Evolutionary conservation across 148 eudicot species (phyloP).

Genomic region (Mesembryanthemum crystallinum): DNA sequence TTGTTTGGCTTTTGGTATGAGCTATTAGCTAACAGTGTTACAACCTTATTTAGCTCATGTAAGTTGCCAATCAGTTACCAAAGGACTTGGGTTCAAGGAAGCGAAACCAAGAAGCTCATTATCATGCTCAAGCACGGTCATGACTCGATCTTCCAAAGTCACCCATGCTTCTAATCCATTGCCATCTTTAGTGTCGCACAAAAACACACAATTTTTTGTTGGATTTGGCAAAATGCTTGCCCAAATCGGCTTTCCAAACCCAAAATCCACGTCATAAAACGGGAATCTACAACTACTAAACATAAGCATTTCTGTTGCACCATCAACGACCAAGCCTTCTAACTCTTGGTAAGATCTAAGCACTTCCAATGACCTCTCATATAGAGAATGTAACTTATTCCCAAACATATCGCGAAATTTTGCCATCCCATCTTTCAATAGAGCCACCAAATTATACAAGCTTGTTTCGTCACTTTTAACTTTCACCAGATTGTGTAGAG

Average conservation of each 20-base stretch:
- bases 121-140: conserved; percentile 35
- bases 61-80: background rate
- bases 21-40: too few species aligned
- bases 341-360: conserved; percentile 8
- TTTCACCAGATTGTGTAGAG: conserved; percentile 17
- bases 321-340: background rate
- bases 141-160: conserved; percentile 25
- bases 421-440: conserved; percentile 11
- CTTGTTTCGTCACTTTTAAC: background rate
- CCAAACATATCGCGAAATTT: conserved; percentile 12
- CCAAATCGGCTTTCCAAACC: conserved; percentile 47
- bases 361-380: conserved; percentile 13
- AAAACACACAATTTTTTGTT: conserved; percentile 21
- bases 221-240: conserved; percentile 26
- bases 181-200: conserved; percentile 30
- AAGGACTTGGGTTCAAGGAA: conserved; percentile 21
- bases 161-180: conserved; percentile 53
- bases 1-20: too few species aligned
- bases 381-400: background rate
- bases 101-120: conserved; percentile 24
- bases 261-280: conserved; percentile 36
- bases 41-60: too few species aligned
- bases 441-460: conserved; percentile 6
- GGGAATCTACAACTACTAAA: conserved; percentile 44
- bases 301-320: conserved; percentile 11